phyloP scores from a whole-genome alignment of 768 basidiomycete genomes.

The Gloeophyllum trabeum region DNA sequence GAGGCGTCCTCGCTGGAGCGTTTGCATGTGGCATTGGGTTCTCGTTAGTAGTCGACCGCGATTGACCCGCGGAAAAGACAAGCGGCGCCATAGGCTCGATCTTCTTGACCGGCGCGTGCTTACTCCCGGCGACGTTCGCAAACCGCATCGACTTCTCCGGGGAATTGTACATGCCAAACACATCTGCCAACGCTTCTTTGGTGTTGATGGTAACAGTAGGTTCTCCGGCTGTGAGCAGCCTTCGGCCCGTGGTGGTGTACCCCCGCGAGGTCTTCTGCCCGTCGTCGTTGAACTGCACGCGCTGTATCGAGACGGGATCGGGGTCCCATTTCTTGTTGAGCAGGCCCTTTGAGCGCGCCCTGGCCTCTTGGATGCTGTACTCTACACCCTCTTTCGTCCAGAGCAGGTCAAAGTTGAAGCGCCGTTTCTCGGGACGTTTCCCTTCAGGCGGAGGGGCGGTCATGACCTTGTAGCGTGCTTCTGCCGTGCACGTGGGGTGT shows the following conservation, averaged over 20 bases:
- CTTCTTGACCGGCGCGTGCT: slow-evolving; percentile 61
- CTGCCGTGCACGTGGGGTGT: neutral
- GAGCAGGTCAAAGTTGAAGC: slow-evolving; percentile 56
- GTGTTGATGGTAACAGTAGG: slow-evolving; percentile 96
- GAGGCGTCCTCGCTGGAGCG: slow-evolving; percentile 21
- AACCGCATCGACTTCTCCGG: slow-evolving; percentile 63
- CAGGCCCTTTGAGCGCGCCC: slow-evolving; percentile 73
- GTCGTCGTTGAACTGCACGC: slow-evolving; percentile 53
- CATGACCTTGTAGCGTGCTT: slow-evolving; percentile 55
- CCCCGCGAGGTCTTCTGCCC: slow-evolving; percentile 26
- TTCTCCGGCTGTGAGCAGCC: slow-evolving; percentile 37
- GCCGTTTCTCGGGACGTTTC: slow-evolving; percentile 61
- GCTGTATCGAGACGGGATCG: slow-evolving; percentile 28
- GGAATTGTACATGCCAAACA: slow-evolving; percentile 94
- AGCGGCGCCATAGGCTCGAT: slow-evolving; percentile 42
- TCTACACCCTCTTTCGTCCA: slow-evolving; percentile 73
- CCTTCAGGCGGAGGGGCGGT: slow-evolving; percentile 57
- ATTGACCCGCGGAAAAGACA: slow-evolving; percentile 6
- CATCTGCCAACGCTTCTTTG: slow-evolving; percentile 87
- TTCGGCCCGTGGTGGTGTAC: slow-evolving; percentile 30
- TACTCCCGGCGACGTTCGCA: slow-evolving; percentile 44
- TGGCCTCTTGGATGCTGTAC: slow-evolving; percentile 77
- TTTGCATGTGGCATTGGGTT: too few species aligned
- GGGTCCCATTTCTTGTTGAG: slow-evolving; percentile 80
- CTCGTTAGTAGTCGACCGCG: slow-evolving; percentile 13